Percentiles rank a stretch among this genome's conserved stretches.
Conservation (phyloP, 352 stramenopile species). For the Phytopythium helicoides region DNA sequence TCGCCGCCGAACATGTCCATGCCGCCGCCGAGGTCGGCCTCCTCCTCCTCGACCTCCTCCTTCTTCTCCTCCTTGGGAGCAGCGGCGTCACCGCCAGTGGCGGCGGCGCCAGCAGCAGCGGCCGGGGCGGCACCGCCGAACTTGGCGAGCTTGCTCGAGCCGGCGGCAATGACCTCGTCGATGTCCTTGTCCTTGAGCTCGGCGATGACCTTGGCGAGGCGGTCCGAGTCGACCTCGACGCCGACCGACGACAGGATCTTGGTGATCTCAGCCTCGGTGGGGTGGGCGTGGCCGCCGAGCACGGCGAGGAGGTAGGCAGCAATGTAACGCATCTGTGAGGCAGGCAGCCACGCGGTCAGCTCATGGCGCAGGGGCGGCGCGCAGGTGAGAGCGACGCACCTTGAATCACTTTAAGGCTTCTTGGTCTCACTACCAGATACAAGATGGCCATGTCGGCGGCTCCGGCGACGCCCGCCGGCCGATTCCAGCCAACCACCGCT, state of each 20-base stretch:
- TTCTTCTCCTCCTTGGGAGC: conserved; percentile 65
- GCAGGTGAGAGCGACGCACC: conserved; percentile 38
- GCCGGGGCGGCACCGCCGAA: conserved; percentile 66
- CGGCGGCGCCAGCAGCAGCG: conserved; percentile 45
- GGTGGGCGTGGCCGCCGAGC: conserved; percentile 90
- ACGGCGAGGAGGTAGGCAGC: conserved; percentile 96
- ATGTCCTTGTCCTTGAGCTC: conserved; percentile 84
- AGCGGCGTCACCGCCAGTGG: conserved; percentile 39
- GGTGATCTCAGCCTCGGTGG: conserved; percentile 89
- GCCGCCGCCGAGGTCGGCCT: conserved; percentile 81
- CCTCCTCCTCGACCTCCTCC: conserved; percentile 83
- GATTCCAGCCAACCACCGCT: conserved; percentile 41
- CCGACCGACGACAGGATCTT: conserved; percentile 90
- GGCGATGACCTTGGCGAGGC: conserved; percentile 68
- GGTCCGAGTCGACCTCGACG: conserved; percentile 81
- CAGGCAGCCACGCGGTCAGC: background rate
- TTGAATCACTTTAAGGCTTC: conserved; percentile 93
- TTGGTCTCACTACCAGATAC: conserved; percentile 86
- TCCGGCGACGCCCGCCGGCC: conserved; percentile 13
- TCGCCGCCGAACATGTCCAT: conserved; percentile 90
- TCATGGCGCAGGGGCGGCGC: background rate
- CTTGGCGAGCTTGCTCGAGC: conserved; percentile 78
- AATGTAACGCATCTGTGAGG: conserved; percentile 94
- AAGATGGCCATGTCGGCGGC: conserved; percentile 55
- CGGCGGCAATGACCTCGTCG: conserved; percentile 80